A percentile compares a stretch with the other conserved stretches of the same genome.
Evolutionary conservation across 2,329 filamentous ascomycete species (phyloP).

Genomic region (Botryotinia globosa): DNA sequence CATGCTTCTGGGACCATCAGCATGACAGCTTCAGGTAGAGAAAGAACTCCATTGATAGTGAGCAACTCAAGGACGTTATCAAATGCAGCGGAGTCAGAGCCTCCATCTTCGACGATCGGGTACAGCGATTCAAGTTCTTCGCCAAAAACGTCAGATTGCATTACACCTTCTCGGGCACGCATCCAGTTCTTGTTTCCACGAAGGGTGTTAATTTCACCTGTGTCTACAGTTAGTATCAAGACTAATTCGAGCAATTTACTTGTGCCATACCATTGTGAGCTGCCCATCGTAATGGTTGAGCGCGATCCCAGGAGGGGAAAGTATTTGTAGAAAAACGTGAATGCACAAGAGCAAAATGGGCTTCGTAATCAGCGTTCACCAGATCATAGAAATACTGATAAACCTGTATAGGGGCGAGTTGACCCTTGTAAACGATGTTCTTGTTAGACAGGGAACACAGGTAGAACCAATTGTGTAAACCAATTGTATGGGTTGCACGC

Average conservation of each 20-base stretch:
- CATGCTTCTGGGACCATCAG: slow-evolving; percentile 97
- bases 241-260: slow-evolving; percentile 33
- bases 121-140: slow-evolving; percentile 89
- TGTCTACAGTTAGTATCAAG: slow-evolving; percentile 32
- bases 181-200: slow-evolving; percentile 99
- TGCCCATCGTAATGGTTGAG: slow-evolving; percentile 92
- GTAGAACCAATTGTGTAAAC: slow-evolving; percentile 98
- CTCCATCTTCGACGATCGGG: slow-evolving; percentile 93
- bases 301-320: slow-evolving; percentile 97
- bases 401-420: slow-evolving; percentile 89
- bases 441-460: slow-evolving; percentile 92
- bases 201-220: slow-evolving; percentile 89
- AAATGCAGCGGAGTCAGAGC: slow-evolving; percentile 94
- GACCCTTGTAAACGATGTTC: slow-evolving; percentile 99
- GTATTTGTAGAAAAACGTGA: slow-evolving; percentile 98
- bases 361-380: slow-evolving; percentile 95
- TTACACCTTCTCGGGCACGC: slow-evolving; percentile 90
- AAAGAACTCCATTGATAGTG: slow-evolving; percentile 93
- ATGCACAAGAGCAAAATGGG: slow-evolving; percentile 93
- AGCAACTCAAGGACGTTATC: slow-evolving; percentile 94
- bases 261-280: slow-evolving; percentile 77
- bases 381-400: slow-evolving; percentile 98
- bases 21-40: slow-evolving; percentile 94
- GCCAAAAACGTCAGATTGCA: slow-evolving; percentile 89
- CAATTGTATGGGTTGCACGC: slow-evolving; percentile 89